Evolutionary conservation across 2,329 filamentous ascomycete genomes (phyloP), one percentile per base, ranked within the genome.

Genomic region (Emericellopsis cladophorae): DNA sequence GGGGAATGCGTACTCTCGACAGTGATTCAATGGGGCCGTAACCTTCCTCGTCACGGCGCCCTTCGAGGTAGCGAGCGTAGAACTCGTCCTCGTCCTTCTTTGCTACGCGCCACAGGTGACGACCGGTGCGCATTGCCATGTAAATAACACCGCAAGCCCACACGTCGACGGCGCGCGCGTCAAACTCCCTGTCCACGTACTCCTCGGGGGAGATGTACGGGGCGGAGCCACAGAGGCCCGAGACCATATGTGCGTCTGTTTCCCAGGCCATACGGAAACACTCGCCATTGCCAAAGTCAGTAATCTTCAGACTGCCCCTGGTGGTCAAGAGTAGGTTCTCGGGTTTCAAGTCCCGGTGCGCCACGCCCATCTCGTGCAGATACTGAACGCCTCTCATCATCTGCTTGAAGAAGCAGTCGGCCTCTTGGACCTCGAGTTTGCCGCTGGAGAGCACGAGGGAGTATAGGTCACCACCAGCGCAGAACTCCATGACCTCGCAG

Each of bases 191-290:
- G 56, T 94, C 89, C 2, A 81, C 77, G 54, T 98, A 98, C 60
- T 98, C 92, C 59, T 98, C 92, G 0, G 92, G 92, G 2, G 92
- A 86, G 50, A 98, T 98, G 57, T 98, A 98, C 1, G 92, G 92
- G 18, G 90, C 92, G 12, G 89, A 95, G 33, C 92, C 92, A 60
- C 92, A 98, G 11, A 98, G 78, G 35, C 92, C 92, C 33, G 88
- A 90, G 4, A 94, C 95, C 89, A 96, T 95, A 62, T 96, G 92
- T 16, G 92, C 84, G 60, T 96, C 89, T 41, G 88, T 92, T 62
- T 98, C 92, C 92, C 92, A 98, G 2, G 92, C 92, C 90, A 96
- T 96, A 42, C 92, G 83, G 74, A 98, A 98, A 62, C 92, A 98
- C 62, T 98, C 92, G 54, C 92, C 92, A 53, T 98, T 98, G 46